Base-by-base conservation (phyloP, 306 rosid genomes). In the Ziziphus jujuba region DNA sequence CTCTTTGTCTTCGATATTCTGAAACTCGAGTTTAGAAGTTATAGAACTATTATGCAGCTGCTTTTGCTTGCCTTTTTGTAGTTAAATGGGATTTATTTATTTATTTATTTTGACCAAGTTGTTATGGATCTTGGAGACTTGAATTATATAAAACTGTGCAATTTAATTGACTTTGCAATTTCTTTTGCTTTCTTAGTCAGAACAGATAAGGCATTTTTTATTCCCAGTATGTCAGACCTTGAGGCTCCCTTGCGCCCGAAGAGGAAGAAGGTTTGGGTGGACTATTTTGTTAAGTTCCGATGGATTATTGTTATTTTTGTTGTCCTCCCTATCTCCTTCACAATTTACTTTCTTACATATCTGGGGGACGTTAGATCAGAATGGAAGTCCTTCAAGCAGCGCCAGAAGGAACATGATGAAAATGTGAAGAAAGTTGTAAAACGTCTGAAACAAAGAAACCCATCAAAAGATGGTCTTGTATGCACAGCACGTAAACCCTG, bases 401-500 rank as follows among this genome's bases (percentile, higher is more conserved):
- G 97, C 1, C 98, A 90, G 63, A 88, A 87, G 77, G 90, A 93
- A 59, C 98, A 93, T 28, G 96, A 90, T 49, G 96, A 86, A 75
- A 93, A 93, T 72, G 97, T 93, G 22, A 34, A 88, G 78, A 88
- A 86, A 78, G 95, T 93, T 28, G 77, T 90, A 36, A 85, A 88
- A 17, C 96, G 98, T 52, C 98, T 93, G 77, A 93, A 88, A 76
- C 77, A 90, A 75, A 86, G 98, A 72, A 83, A 93, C 23, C 89
- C 97, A 6, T 69, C 83, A 1, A 93, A 80, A 77, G 98, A 90
- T 65, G 98, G 98, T 61, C 98, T 93, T 69, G 98, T 93, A 58
- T 93, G 98, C 70, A 87, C 98, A 6, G 98, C 98, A 56, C 88
- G 98, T 15, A 93, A 90, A 67, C 98, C 98, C 2, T 93, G 90